phyloP scores from a whole-genome alignment of 2,329 filamentous ascomycete genomes.

The Tolypocladium pustulatum region DNA sequence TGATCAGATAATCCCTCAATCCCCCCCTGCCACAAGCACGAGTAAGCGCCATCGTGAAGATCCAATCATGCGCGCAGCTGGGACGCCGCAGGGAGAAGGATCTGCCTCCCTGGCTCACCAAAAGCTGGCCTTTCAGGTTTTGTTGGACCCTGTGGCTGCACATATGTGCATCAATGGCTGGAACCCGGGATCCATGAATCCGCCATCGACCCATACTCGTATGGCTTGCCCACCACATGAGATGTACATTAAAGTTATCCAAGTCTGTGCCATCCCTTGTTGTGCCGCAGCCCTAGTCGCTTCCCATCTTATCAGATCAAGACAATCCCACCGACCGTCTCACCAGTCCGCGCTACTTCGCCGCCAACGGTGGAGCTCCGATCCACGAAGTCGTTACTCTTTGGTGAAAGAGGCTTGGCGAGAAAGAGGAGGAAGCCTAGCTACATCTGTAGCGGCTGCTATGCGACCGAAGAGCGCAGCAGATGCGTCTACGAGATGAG shows the following conservation, averaged over 20 bases:
- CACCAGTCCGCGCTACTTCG: background rate
- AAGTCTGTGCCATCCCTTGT: background rate
- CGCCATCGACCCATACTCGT: background rate
- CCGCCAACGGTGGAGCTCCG: background rate
- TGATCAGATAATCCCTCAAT: constrained; percentile 41
- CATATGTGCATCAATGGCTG: background rate
- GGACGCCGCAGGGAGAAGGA: background rate
- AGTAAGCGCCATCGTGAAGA: background rate
- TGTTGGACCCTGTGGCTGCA: background rate
- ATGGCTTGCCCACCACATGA: background rate
- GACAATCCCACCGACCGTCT: background rate
- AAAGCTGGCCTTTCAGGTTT: background rate
- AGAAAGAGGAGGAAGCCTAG: background rate
- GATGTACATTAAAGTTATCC: background rate
- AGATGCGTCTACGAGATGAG: background rate
- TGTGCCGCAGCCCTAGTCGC: background rate
- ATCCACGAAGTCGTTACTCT: background rate
- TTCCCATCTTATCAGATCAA: background rate
- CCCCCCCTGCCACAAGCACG: constrained; percentile 13
- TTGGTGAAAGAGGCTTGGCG: background rate
- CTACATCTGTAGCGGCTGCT: background rate
- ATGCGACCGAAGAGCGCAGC: background rate
- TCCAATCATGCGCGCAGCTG: background rate
- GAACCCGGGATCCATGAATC: background rate
- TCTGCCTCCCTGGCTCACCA: background rate